Evolutionary conservation across 2,329 filamentous ascomycete genomes (phyloP).

Genomic region (Elsinoe fawcettii): DNA sequence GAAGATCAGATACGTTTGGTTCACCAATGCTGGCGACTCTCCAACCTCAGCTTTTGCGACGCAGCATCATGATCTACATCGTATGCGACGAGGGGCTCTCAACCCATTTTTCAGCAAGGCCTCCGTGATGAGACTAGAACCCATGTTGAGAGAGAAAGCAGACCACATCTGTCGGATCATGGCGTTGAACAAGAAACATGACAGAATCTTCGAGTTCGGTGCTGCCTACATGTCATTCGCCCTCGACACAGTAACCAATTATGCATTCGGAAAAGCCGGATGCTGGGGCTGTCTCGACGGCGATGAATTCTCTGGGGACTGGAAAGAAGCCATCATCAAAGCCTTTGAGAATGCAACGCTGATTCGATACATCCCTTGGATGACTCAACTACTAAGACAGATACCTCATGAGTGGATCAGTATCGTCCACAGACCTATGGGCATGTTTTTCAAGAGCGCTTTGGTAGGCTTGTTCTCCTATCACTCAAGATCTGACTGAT

Average conservation of each 20-base stretch:
- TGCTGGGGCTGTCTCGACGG: constrained; percentile 19
- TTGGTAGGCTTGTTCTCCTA: not conserved
- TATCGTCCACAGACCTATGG: constrained; percentile 16
- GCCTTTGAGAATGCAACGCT: constrained; percentile 15
- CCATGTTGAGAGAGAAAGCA: constrained; percentile 29
- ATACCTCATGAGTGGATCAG: constrained; percentile 17
- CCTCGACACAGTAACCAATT: constrained; percentile 32
- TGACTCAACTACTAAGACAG: constrained; percentile 17
- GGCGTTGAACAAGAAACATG: constrained; percentile 16
- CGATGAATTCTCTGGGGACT: constrained; percentile 23
- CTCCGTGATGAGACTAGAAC: not conserved
- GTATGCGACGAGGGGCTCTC: constrained; percentile 34
- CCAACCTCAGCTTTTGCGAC: constrained; percentile 27
- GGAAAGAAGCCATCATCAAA: constrained; percentile 19
- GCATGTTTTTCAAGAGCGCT: constrained; percentile 14
- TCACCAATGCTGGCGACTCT: constrained; percentile 14
- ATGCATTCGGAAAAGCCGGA: constrained; percentile 26
- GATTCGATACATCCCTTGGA: constrained; percentile 19
- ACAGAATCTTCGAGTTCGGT: constrained; percentile 19
- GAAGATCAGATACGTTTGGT: constrained; percentile 14
- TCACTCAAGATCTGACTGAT: too few relatives aligned
- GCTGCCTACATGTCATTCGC: constrained; percentile 25
- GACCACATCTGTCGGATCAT: constrained; percentile 26
- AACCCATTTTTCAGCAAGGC: constrained; percentile 38
- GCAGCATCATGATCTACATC: constrained; percentile 35